These are phyloP conservation scores for Eragrostis curvula DNA, from an alignment of 176 grass and related monocot genomes.

Conservation along the genomic window DNA sequence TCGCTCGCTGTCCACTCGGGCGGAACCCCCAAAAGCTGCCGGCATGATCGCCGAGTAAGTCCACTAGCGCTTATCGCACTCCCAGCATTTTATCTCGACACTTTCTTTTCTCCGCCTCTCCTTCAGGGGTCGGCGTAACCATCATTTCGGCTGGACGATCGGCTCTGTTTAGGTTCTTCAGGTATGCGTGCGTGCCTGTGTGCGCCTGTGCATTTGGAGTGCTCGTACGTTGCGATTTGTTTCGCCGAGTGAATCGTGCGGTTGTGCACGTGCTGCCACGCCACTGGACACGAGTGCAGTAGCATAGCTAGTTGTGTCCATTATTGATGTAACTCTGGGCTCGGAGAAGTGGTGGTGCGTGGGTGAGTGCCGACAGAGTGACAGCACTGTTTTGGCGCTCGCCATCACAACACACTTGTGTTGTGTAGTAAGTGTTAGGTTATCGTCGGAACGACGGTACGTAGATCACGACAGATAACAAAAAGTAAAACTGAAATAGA, in stretches of 20 bases:
- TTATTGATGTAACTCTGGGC: neutral
- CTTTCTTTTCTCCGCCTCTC: neutral
- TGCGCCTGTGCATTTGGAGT: neutral
- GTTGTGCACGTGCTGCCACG: neutral
- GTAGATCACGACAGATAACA: no score
- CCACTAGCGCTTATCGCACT: conserved; percentile 9
- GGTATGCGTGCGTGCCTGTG: neutral
- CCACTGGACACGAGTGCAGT: neutral
- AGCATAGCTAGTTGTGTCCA: conserved; percentile 2
- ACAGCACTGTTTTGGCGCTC: neutral
- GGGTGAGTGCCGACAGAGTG: neutral
- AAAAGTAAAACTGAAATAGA: no score
- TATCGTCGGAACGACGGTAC: no score
- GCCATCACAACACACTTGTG: no score
- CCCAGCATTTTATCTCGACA: neutral
- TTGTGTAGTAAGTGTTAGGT: no score
- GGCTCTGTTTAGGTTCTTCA: neutral
- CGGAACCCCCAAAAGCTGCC: neutral
- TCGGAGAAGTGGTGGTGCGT: neutral
- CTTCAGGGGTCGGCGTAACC: neutral
- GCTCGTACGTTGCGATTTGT: neutral
- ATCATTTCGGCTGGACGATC: neutral
- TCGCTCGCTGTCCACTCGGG: conserved; percentile 23
- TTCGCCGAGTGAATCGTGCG: neutral
- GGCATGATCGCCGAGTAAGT: conserved; percentile 21